These are phyloP conservation scores for Alternaria viburni DNA, from an alignment of 2,329 filamentous ascomycete species.

Conservation along the genomic window DNA sequence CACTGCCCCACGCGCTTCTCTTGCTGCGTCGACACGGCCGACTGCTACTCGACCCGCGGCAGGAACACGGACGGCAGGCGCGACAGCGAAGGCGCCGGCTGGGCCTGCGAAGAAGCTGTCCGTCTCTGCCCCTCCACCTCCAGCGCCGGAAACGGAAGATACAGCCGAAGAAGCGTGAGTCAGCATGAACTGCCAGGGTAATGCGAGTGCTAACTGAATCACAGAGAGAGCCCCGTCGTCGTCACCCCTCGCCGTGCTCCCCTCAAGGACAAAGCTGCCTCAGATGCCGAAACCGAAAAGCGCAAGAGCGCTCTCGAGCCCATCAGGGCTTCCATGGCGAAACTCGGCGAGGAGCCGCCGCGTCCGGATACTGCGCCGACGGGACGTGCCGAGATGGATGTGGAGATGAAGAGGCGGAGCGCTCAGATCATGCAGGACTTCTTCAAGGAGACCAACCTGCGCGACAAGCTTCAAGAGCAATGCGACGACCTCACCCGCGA, in stretches of 20 bases:
- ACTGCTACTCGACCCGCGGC: constrained; percentile 32
- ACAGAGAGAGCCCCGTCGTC: constrained; percentile 29
- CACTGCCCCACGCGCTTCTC: constrained; percentile 38
- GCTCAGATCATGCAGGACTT: constrained; percentile 49
- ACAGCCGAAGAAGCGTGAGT: constrained; percentile 14
- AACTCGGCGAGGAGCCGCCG: constrained; percentile 33
- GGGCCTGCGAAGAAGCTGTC: constrained; percentile 42
- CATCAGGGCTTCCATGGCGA: constrained; percentile 39
- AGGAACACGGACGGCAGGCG: constrained; percentile 24
- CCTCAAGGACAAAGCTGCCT: constrained; percentile 44
- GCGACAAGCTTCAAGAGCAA: constrained; percentile 46
- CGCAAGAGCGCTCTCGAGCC: constrained; percentile 34
- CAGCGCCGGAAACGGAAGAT: constrained; percentile 12
- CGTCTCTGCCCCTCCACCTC: constrained; percentile 15
- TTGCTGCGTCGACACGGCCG: constrained; percentile 31
- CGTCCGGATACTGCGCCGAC: constrained; percentile 44
- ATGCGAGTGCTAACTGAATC: neutral
- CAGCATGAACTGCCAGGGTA: neutral
- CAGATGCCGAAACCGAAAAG: constrained; percentile 44
- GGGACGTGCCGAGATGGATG: constrained; percentile 37
- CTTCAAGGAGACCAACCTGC: constrained; percentile 47
- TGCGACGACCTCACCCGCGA: constrained; percentile 42
- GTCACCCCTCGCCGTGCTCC: constrained; percentile 29
- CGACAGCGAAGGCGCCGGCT: constrained; percentile 27
- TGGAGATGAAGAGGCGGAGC: constrained; percentile 41